These are phyloP conservation scores for Phytophthora cryptogea DNA, from an alignment of 352 stramenopile species.

Conservation along the genomic window DNA sequence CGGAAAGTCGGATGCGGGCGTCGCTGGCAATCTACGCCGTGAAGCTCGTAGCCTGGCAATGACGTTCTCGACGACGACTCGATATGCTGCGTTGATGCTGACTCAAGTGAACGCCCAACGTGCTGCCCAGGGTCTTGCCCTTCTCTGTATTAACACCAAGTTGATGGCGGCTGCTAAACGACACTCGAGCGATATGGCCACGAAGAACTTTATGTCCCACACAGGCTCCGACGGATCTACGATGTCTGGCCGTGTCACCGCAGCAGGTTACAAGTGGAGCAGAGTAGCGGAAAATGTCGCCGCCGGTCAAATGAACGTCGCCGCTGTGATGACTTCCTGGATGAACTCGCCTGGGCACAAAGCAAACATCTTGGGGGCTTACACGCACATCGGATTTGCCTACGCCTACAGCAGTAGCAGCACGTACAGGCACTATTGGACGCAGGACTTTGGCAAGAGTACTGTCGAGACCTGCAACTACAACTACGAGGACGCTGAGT, in stretches of 20 bases:
- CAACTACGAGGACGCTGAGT: constrained; percentile 16
- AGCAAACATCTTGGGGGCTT: constrained; percentile 45
- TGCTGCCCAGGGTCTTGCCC: constrained; percentile 27
- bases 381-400: constrained; percentile 35
- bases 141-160: constrained; percentile 46
- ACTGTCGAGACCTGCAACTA: constrained; percentile 26
- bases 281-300: constrained; percentile 52
- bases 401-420: constrained; percentile 34
- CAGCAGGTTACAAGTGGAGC: constrained; percentile 44
- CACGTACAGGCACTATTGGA: constrained; percentile 56
- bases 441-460: constrained; percentile 46
- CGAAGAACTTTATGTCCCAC: constrained; percentile 50
- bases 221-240: constrained; percentile 44
- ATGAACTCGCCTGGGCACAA: constrained; percentile 54
- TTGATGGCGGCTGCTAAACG: constrained; percentile 17
- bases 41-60: constrained; percentile 12
- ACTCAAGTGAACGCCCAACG: constrained; percentile 45
- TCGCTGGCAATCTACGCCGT: constrained; percentile 10
- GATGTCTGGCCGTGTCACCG: constrained; percentile 38
- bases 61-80: constrained; percentile 9
- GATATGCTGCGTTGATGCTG: constrained; percentile 22
- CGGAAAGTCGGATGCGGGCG: constrained; percentile 1
- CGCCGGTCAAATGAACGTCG: constrained; percentile 39
- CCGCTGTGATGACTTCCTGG: constrained; percentile 48
- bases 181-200: constrained; percentile 40